Percentiles rank a stretch among this genome's conserved stretches.
phyloP scores from a whole-genome alignment of 345 rosid genomes.

The Eucalyptus marginata region DNA sequence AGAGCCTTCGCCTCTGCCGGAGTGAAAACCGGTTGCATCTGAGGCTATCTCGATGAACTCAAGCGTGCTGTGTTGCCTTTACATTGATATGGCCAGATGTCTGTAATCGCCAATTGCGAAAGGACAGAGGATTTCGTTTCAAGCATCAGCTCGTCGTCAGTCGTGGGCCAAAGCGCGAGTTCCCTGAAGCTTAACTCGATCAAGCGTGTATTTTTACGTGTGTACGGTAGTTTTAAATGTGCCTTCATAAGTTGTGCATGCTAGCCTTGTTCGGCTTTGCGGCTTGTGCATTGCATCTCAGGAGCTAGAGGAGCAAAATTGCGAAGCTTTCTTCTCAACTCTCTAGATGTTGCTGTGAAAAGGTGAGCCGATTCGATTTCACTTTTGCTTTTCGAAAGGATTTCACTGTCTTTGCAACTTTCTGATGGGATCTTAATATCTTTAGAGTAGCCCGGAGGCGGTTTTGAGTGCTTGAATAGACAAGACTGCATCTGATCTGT shows the following conservation, averaged over 20 bases:
- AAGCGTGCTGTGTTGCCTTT: too few relatives aligned
- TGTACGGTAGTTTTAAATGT: background rate
- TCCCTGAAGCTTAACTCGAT: too few relatives aligned
- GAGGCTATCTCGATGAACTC: too few relatives aligned
- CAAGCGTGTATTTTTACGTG: too few relatives aligned
- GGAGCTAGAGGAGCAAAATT: conserved; percentile 57
- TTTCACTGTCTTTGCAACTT: background rate
- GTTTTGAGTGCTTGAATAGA: background rate
- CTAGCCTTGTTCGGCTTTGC: background rate
- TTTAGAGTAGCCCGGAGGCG: rapidly evolving
- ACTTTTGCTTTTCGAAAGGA: rapidly evolving
- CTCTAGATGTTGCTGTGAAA: conserved; percentile 31
- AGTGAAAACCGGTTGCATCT: too few relatives aligned
- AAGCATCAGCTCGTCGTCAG: too few relatives aligned
- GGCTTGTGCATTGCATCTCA: background rate
- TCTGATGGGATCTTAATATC: background rate
- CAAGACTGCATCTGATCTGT: too few relatives aligned
- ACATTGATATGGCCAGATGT: too few relatives aligned
- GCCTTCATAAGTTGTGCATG: background rate
- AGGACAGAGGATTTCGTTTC: too few relatives aligned
- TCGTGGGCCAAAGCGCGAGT: too few relatives aligned
- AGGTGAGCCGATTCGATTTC: conserved; percentile 12
- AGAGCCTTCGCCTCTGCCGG: too few relatives aligned
- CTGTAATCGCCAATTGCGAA: too few relatives aligned
- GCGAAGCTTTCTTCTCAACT: conserved; percentile 25